These are phyloP conservation scores for Phytophthora podocarpi DNA, from an alignment of 352 stramenopile species.

Conservation along the genomic window DNA sequence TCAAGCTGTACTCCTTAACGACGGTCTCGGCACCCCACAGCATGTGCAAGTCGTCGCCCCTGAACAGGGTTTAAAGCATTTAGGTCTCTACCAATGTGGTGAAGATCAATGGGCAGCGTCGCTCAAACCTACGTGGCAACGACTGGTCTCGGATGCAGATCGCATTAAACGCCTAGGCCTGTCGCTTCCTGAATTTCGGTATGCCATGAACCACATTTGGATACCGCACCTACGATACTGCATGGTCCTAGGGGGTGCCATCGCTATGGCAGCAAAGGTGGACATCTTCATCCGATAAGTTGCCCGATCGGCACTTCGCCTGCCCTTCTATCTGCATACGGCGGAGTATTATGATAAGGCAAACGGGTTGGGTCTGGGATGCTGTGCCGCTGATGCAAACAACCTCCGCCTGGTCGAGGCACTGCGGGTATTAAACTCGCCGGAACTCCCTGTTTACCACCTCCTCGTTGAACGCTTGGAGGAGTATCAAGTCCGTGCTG, in stretches of 20 bases:
- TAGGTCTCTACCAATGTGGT: background rate
- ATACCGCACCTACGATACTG: background rate
- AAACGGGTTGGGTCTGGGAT: background rate
- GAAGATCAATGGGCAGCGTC: background rate
- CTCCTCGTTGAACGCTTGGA: background rate
- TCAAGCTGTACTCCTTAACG: too few species aligned
- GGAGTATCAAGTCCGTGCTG: background rate
- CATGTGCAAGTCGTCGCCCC: background rate
- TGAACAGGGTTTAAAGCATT: constrained; percentile 5
- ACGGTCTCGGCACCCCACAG: background rate
- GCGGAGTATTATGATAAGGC: constrained; percentile 2
- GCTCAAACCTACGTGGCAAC: background rate
- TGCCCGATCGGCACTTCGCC: background rate
- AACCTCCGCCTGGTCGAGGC: background rate
- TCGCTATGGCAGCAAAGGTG: background rate
- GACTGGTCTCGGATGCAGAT: background rate
- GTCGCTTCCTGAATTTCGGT: constrained; percentile 1
- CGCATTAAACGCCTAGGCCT: background rate
- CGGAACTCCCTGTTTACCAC: constrained; percentile 4
- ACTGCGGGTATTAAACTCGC: constrained; percentile 4
- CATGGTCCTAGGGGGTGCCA: background rate
- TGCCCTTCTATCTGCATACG: too few species aligned
- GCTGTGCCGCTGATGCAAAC: constrained; percentile 2
- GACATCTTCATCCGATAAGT: constrained; percentile 9
- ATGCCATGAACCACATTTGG: constrained; percentile 7